These are phyloP conservation scores for Rubia tinctorum DNA, from an alignment of 305 asterid genomes.

Conservation along the genomic window DNA sequence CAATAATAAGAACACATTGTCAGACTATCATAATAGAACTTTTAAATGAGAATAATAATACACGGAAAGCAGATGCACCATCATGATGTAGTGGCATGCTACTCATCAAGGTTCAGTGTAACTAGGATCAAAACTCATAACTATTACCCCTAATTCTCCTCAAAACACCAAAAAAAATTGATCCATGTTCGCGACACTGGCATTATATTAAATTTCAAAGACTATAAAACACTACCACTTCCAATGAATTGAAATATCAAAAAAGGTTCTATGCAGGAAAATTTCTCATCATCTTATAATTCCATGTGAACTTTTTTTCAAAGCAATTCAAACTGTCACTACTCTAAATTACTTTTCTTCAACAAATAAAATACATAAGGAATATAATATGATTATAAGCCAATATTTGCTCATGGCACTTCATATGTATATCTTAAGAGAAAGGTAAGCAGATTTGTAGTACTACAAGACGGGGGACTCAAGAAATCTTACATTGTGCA, in stretches of 20 bases:
- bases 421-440: background rate
- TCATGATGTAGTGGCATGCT: background rate
- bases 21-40: background rate
- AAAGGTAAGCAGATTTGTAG: background rate
- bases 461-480: slow-evolving; percentile 1
- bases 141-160: background rate
- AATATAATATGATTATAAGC: background rate
- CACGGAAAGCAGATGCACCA: background rate
- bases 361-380: background rate
- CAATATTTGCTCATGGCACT: background rate
- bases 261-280: background rate
- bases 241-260: background rate
- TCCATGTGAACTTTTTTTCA: background rate
- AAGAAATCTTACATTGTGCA: slow-evolving; percentile 68
- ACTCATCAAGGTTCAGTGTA: background rate
- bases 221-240: background rate
- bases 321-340: background rate
- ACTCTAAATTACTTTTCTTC: background rate
- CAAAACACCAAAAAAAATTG: too few relatives aligned
- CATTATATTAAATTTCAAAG: background rate
- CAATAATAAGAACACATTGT: background rate
- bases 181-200: background rate
- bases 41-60: background rate
- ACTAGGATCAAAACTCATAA: background rate
- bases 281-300: background rate